Conservation (phyloP, 495 filamentous ascomycete species). For the Mytilinidion resinicola region DNA sequence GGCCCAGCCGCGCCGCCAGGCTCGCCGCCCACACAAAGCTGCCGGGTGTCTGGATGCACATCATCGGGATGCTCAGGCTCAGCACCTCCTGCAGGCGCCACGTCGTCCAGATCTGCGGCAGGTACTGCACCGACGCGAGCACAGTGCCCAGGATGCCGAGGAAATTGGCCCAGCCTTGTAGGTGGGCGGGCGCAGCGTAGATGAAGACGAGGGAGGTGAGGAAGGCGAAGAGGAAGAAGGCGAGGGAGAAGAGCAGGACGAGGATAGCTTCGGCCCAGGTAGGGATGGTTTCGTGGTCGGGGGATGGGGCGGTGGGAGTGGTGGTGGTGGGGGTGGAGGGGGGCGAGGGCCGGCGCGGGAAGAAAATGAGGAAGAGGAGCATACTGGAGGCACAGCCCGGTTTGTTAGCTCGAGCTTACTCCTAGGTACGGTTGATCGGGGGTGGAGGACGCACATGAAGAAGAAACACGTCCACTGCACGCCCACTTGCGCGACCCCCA, state of each 20-base stretch:
- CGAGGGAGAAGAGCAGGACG: conserved; percentile 60
- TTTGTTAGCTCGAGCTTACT: not conserved
- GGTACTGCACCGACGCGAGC: conserved; percentile 84
- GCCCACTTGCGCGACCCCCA: conserved; percentile 85
- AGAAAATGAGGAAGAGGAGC: conserved; percentile 42
- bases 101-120: conserved; percentile 91
- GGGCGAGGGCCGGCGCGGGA: conserved; percentile 35
- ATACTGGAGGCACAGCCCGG: conserved; percentile 26
- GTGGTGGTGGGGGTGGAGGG: conserved; percentile 27
- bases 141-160: conserved; percentile 70
- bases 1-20: conserved; percentile 70
- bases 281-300: conserved; percentile 36
- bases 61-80: conserved; percentile 92
- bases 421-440: not conserved
- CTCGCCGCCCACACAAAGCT: conserved; percentile 83
- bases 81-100: conserved; percentile 75
- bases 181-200: conserved; percentile 47
- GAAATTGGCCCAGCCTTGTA: conserved; percentile 73
- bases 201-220: conserved; percentile 57
- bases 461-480: conserved; percentile 89
- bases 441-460: conserved; percentile 59
- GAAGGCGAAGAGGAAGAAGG: conserved; percentile 63
- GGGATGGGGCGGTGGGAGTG: conserved; percentile 33
- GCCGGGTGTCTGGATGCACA: conserved; percentile 95
- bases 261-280: conserved; percentile 68